These are phyloP conservation scores for Gigaspora rosea DNA, from an alignment of 192 early-diverging fungal genomes.

Conservation along the genomic window DNA sequence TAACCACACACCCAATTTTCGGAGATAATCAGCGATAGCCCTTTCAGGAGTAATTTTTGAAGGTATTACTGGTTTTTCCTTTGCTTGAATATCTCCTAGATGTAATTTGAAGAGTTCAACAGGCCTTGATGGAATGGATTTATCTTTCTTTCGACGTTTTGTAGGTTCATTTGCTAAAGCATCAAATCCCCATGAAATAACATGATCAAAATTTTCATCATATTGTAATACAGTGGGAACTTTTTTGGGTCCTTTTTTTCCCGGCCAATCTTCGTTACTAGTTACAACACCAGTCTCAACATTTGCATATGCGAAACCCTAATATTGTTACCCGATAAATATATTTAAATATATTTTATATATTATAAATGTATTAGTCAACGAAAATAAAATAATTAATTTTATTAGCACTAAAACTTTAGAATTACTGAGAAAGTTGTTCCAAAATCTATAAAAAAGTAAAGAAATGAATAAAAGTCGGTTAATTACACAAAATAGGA, in stretches of 20 bases:
- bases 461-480: too few relatives aligned
- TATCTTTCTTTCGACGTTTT: neutral
- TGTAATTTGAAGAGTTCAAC: conserved; percentile 23
- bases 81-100: conserved; percentile 9
- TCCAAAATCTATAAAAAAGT: conserved; percentile 16
- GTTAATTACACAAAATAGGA: neutral
- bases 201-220: neutral
- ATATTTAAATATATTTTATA: too few relatives aligned
- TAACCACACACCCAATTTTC: neutral
- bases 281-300: neutral
- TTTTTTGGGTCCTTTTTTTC: conserved; percentile 2
- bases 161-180: conserved; percentile 5
- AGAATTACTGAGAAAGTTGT: conserved; percentile 12
- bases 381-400: neutral
- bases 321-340: neutral
- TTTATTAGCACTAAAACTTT: too few relatives aligned
- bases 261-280: conserved; percentile 21
- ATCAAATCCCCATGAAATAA: neutral
- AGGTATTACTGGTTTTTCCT: conserved; percentile 16
- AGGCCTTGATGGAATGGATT: neutral
- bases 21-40: conserved; percentile 29
- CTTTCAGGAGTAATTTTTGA: neutral
- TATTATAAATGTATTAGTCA: neutral
- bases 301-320: conserved; percentile 12
- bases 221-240: conserved; percentile 20